Base-by-base conservation (phyloP, 352 stramenopile genomes). In the Globisporangium megalacanthum region DNA sequence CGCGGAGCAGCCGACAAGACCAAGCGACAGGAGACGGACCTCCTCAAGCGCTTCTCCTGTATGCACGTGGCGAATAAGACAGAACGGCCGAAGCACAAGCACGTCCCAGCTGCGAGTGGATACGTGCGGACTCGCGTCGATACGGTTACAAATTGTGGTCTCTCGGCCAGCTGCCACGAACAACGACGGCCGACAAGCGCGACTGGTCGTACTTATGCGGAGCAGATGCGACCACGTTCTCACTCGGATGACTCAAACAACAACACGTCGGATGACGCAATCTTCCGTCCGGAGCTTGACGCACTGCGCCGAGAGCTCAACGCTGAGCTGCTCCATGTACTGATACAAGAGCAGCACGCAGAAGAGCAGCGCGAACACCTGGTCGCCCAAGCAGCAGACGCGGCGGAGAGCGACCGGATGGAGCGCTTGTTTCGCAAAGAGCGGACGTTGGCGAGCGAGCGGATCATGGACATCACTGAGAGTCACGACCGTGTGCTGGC, bases 21-120 rank as follows among this genome's bases (percentile, higher is more conserved):
- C 35, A 69, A 52, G 19, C 63, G 75, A 0, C 75, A 92, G 37
- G 90, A 90, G 52, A 83, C 22, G 73, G 73, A 91, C 29, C 75
- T 92, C n/a, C 53, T 92, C 4, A 76, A 90, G 13, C 87, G 68
- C 49, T 91, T 94, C 50, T 75, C 92, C 63, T 83, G 85, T 52
- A 90, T 94, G 82, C 86, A 88, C 56, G 70, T 91, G 37, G 89
- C 77, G 6, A 92, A 92, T 45, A 90, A 87, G 47, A 81, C 81
- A 22, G 66, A 86, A 44, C 48, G 91, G 2, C 76, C 78, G 9
- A 75, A 83, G 45, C 65, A 89, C 49, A 75, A 82, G 45, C 65
- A 89, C 49, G 45, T 92, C 41, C 25, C 25, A 29, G 25, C 25
- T 29, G 25, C 25, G 25, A 29, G 25, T 29, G 25, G 25, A 29